phyloP scores from a whole-genome alignment of 2,329 filamentous ascomycete species.

The Hymenoscyphus linearis region DNA sequence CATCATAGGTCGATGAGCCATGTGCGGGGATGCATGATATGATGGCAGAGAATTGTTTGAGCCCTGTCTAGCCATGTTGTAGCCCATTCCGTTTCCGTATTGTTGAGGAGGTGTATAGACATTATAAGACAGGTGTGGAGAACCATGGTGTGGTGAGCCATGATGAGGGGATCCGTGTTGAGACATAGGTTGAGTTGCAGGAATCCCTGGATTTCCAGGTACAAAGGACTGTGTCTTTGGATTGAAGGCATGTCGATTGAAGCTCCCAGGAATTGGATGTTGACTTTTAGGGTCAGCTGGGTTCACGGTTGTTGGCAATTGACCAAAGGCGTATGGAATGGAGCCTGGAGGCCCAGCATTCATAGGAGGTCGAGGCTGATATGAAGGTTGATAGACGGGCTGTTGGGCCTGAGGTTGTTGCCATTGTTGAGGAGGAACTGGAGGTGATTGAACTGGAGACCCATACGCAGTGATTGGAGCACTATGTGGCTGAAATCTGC shows the following conservation, averaged over 20 bases:
- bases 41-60: constrained; percentile 34
- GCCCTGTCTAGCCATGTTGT: constrained; percentile 33
- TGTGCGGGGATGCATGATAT: constrained; percentile 34
- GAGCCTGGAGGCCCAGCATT: constrained; percentile 23
- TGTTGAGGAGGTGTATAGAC: constrained; percentile 30
- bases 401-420: constrained; percentile 17
- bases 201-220: constrained; percentile 52
- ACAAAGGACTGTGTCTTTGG: constrained; percentile 92
- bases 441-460: constrained; percentile 30
- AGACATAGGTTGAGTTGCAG: constrained; percentile 38
- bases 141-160: constrained; percentile 30
- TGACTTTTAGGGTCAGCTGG: constrained; percentile 69
- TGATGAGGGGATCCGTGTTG: constrained; percentile 31
- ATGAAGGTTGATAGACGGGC: constrained; percentile 26
- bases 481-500: constrained; percentile 30
- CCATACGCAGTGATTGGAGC: constrained; percentile 31
- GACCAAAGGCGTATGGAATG: constrained; percentile 70
- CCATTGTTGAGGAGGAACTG: constrained; percentile 29
- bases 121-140: constrained; percentile 41
- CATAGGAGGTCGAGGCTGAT: constrained; percentile 27
- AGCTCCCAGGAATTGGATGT: constrained; percentile 81
- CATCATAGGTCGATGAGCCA: constrained; percentile 32
- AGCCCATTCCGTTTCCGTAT: constrained; percentile 30
- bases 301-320: constrained; percentile 65
- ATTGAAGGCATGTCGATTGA: constrained; percentile 81